Percentiles rank a stretch among this genome's conserved stretches.
phyloP scores from a whole-genome alignment of 306 rosid genomes.

The Dryas drummondii region DNA sequence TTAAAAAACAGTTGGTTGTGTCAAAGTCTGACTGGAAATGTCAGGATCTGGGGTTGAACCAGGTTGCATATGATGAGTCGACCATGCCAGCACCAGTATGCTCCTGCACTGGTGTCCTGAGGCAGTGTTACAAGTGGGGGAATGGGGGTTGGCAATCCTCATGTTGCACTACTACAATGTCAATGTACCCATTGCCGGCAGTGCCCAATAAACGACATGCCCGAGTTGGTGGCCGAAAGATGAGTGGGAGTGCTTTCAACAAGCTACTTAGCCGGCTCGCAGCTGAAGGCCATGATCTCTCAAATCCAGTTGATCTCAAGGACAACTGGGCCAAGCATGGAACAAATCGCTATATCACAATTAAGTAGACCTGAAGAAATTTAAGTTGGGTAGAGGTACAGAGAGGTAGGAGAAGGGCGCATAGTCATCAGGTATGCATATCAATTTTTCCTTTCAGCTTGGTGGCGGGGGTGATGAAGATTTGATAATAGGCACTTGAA shows the following conservation, averaged over 20 bases:
- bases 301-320: conserved; percentile 86
- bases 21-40: conserved; percentile 95
- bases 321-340: conserved; percentile 99
- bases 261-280: conserved; percentile 91
- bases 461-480: not conserved
- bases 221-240: conserved; percentile 89
- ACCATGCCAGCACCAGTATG: conserved; percentile 96
- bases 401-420: conserved; percentile 13
- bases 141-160: conserved; percentile 99
- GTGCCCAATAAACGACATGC: conserved; percentile 98
- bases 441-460: not conserved
- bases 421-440: conserved; percentile 19
- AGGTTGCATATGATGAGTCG: conserved; percentile 84
- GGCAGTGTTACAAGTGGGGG: conserved; percentile 99
- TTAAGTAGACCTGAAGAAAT: conserved; percentile 49
- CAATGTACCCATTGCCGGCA: conserved; percentile 91
- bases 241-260: conserved; percentile 98
- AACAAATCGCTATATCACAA: conserved; percentile 96
- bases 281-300: conserved; percentile 92
- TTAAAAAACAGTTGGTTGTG: conserved; percentile 56
- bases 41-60: conserved; percentile 88
- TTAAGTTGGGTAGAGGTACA: conserved; percentile 7
- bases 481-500: conserved; percentile 9
- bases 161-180: conserved; percentile 87
- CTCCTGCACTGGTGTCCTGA: conserved; percentile 78